Percentiles rank a stretch among this genome's conserved stretches.
Evolutionary conservation across 177 flowering plant genomes (phyloP).

Genomic region (Telopea speciosissima): DNA sequence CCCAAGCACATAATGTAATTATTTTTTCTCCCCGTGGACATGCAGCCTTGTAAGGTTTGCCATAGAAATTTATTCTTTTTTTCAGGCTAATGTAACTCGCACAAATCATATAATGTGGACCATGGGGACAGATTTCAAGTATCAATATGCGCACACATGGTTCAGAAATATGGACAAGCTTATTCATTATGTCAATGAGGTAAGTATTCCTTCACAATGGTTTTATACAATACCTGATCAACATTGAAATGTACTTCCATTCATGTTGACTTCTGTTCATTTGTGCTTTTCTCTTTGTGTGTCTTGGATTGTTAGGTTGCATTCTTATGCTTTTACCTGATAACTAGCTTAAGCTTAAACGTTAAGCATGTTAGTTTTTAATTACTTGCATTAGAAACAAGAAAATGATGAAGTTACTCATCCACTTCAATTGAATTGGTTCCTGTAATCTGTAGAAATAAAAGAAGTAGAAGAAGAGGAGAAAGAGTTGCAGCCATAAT

Average conservation of each 20-base stretch:
- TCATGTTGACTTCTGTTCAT: not conserved
- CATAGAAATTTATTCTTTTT: constrained; percentile 4
- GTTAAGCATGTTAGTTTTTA: not conserved
- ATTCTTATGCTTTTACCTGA: not conserved
- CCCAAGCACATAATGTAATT: not conserved
- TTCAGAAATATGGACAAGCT: constrained; percentile 93
- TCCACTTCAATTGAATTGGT: not conserved
- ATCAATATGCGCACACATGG: constrained; percentile 96
- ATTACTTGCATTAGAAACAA: not conserved
- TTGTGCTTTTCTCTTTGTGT: no score
- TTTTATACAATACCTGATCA: not conserved
- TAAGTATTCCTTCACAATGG: constrained; percentile 14
- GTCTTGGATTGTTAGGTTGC: not conserved
- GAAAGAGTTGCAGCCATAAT: no score
- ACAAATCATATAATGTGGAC: constrained; percentile 95
- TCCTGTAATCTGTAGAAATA: no score
- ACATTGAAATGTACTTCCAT: not conserved
- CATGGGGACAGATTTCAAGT: constrained; percentile 95
- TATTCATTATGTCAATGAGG: constrained; percentile 89
- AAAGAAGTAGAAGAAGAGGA: no score
- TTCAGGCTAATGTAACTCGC: constrained; percentile 85
- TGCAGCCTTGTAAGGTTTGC: not conserved
- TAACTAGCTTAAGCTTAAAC: not conserved
- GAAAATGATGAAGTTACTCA: not conserved
- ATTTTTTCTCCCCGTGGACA: not conserved